Base-by-base conservation (phyloP, 352 stramenopile species). In the Phytopythium mirpurense region DNA sequence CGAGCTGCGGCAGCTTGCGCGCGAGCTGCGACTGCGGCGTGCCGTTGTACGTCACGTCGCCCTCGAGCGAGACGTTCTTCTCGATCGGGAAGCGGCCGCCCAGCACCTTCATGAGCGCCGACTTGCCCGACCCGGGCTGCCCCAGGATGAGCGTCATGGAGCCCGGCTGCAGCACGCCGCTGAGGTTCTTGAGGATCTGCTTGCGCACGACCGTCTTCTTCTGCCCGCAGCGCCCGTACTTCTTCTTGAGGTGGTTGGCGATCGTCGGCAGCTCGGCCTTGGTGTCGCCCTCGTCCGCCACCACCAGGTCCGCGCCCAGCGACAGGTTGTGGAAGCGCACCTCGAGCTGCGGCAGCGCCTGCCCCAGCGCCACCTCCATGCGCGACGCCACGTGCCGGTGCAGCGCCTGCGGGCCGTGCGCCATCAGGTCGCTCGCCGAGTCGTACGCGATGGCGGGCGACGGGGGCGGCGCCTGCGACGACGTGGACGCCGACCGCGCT, bases 281-380 rank as follows among this genome's bases (percentile, higher is more conserved):
- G 23, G 34, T 34, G 35, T 53, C 54, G 36, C 24, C 45, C 26
- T 59, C 45, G 4, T 54, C 31, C n/a, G 51, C 45, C 15, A 68
- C 51, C 7, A 65, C 45, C n/a, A 62, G 21, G 32, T 66, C 65
- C 26, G 40, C 54, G 19, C 44, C 47, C 12, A 60, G 44, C 27
- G 54, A 50, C 43, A 60, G 44, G 47, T 61, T 61, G 5, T 51
- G 54, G 54, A 68, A 66, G 10, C 66, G 66, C 31, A 74, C 19
- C 38, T 76, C 66, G 51, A 74, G 54, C 53, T 75, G 66, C 15
- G 66, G 66, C 21, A 76, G 60, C 14, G 38, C 21, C 24, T 62
- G 52, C 10, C 59, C 67, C 29, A 75, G 21, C 16, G 67, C 54
- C 18, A 10, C n/a, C 49, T 75, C 63, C 38, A 75, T 48, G n/a